phyloP scores from a whole-genome alignment of 2,329 filamentous ascomycete species.

The Neurospora crassa region DNA sequence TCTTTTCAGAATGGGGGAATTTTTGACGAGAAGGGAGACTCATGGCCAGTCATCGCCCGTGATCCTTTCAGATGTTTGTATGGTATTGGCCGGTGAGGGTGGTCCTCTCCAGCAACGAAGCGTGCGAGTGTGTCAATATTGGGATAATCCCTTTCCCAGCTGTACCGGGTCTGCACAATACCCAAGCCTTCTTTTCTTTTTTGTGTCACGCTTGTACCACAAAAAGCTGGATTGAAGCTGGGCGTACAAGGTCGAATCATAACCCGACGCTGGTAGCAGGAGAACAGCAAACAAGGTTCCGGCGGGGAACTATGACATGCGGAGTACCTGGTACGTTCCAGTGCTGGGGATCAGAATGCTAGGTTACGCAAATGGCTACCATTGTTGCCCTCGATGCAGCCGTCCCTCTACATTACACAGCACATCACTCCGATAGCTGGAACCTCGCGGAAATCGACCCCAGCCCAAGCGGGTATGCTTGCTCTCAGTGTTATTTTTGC shows the following conservation, averaged over 20 bases:
- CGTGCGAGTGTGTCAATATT: neutral
- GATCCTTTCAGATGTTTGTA: neutral
- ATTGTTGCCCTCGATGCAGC: conserved; percentile 10
- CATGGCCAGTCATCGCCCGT: conserved; percentile 11
- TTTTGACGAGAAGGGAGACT: conserved; percentile 18
- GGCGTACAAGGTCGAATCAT: conserved; percentile 1
- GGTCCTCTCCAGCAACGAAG: neutral
- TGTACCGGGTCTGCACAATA: neutral
- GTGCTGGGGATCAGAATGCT: neutral
- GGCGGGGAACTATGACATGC: conserved; percentile 1
- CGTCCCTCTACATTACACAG: conserved; percentile 2
- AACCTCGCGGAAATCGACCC: neutral
- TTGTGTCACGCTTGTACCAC: conserved; percentile 3
- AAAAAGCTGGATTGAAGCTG: conserved; percentile 1
- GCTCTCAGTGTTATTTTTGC: neutral
- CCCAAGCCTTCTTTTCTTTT: neutral
- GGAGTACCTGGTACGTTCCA: neutral
- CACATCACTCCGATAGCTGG: neutral
- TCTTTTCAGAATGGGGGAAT: conserved; percentile 18
- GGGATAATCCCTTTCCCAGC: neutral
- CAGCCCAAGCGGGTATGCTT: neutral
- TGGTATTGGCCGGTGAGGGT: neutral
- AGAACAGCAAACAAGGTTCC: conserved; percentile 1
- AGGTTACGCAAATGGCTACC: neutral
- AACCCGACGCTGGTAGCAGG: neutral